A percentile compares a stretch with the other conserved stretches of the same genome.
These are phyloP conservation scores for Reutealis trisperma DNA, from an alignment of 345 rosid genomes.

Conservation along the genomic window DNA sequence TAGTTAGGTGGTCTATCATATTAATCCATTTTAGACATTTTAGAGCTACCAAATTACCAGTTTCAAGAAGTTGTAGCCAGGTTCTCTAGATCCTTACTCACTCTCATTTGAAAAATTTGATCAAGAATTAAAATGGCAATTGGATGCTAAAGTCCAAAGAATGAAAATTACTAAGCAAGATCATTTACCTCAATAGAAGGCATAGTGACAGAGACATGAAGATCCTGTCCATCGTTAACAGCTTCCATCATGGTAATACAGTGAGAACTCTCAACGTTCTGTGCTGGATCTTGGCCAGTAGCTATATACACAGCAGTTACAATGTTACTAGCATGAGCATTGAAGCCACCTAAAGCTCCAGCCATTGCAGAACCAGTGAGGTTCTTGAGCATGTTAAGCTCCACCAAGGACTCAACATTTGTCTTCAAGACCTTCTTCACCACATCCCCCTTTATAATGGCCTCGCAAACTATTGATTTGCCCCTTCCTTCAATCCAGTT, in stretches of 20 bases:
- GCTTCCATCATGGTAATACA: conserved; percentile 55
- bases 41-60: too few species aligned
- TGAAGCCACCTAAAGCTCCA: conserved; percentile 52
- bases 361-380: conserved; percentile 52
- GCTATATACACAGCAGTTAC: conserved; percentile 42
- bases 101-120: too few species aligned
- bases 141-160: not conserved
- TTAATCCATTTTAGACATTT: not conserved
- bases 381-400: conserved; percentile 53
- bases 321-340: conserved; percentile 50
- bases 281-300: conserved; percentile 54
- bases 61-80: too few species aligned
- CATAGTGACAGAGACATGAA: conserved; percentile 48
- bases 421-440: conserved; percentile 47
- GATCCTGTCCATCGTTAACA: conserved; percentile 44
- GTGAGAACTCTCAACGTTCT: conserved; percentile 49
- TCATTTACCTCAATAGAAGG: conserved; percentile 42
- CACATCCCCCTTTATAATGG: conserved; percentile 36
- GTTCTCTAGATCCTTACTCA: too few species aligned
- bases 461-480: conserved; percentile 50
- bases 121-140: too few species aligned
- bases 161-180: not conserved
- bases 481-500: conserved; percentile 56
- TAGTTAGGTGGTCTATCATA: not conserved
- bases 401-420: conserved; percentile 35